phyloP scores from a whole-genome alignment of 2,329 filamentous ascomycete genomes.

The Penicillium hesseltinei region DNA sequence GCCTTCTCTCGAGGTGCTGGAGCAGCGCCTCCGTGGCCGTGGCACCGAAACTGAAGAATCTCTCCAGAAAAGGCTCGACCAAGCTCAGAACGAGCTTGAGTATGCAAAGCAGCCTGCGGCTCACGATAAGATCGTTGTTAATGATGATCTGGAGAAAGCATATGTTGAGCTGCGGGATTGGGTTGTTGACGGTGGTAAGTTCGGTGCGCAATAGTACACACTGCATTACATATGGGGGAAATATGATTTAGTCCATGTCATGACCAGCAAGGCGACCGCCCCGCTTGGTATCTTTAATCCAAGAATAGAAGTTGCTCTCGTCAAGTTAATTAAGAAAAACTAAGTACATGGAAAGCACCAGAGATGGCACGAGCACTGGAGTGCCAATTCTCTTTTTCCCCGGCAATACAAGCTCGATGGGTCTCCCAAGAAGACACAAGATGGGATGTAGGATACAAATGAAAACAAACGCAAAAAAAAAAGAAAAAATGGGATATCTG shows the following conservation, averaged over 20 bases:
- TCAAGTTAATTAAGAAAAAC: conserved; percentile 33
- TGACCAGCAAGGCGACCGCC: background rate
- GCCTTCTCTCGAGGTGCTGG: conserved; percentile 70
- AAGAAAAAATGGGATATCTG: conserved; percentile 41
- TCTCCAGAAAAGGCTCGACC: conserved; percentile 65
- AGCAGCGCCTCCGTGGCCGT: conserved; percentile 69
- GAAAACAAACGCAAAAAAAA: conserved; percentile 27
- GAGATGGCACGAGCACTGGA: conserved; percentile 26
- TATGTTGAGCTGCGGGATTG: conserved; percentile 55
- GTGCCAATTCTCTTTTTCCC: conserved; percentile 29
- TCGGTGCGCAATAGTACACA: conserved; percentile 20
- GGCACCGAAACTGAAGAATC: conserved; percentile 76
- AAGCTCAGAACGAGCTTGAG: conserved; percentile 72
- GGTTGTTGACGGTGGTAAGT: conserved; percentile 45
- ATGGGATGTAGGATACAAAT: conserved; percentile 19
- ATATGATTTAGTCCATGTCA: background rate
- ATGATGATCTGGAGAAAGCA: conserved; percentile 61
- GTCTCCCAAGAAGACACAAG: conserved; percentile 16
- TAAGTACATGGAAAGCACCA: conserved; percentile 37
- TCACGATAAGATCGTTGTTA: conserved; percentile 64
- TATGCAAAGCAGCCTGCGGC: conserved; percentile 67
- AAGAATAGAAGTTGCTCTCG: conserved; percentile 27
- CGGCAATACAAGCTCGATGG: conserved; percentile 23
- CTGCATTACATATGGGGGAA: background rate
- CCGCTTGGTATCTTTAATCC: background rate